These are phyloP conservation scores for Penicillium coffeae DNA, from an alignment of 495 filamentous ascomycete species.

Conservation along the genomic window DNA sequence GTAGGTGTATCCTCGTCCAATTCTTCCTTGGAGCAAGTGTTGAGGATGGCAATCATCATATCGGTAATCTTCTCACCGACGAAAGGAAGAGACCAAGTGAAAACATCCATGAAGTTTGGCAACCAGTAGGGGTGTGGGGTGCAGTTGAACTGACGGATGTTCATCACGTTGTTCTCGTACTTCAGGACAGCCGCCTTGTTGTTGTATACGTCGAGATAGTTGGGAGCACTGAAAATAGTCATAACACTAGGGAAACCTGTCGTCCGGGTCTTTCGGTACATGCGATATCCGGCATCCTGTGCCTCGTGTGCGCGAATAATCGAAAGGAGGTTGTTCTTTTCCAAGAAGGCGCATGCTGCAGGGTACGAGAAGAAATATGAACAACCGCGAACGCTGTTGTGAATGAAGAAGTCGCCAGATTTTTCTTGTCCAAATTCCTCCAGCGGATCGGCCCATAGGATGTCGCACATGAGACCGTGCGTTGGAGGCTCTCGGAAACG, in stretches of 20 bases:
- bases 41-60: constrained; percentile 98
- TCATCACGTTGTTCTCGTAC: constrained; percentile 99
- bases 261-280: constrained; percentile 97
- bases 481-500: constrained; percentile 96
- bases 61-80: constrained; percentile 99
- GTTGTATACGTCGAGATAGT: constrained; percentile 99
- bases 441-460: constrained; percentile 97
- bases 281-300: constrained; percentile 96
- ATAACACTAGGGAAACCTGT: constrained; percentile 99
- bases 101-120: constrained; percentile 99
- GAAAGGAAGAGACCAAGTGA: constrained; percentile 98
- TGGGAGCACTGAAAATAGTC: constrained; percentile 99
- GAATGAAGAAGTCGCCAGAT: constrained; percentile 91
- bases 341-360: constrained; percentile 94
- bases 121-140: constrained; percentile 99
- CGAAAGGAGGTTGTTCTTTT: constrained; percentile 97
- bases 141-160: constrained; percentile 99
- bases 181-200: constrained; percentile 98
- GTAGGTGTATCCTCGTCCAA: constrained; percentile 81
- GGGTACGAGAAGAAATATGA: constrained; percentile 99
- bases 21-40: constrained; percentile 97
- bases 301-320: constrained; percentile 99
- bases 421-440: constrained; percentile 99
- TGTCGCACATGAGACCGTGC: constrained; percentile 97
- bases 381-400: constrained; percentile 97